Base-by-base conservation (phyloP, 352 stramenopile genomes). In the Phytophthora sansomeana region DNA sequence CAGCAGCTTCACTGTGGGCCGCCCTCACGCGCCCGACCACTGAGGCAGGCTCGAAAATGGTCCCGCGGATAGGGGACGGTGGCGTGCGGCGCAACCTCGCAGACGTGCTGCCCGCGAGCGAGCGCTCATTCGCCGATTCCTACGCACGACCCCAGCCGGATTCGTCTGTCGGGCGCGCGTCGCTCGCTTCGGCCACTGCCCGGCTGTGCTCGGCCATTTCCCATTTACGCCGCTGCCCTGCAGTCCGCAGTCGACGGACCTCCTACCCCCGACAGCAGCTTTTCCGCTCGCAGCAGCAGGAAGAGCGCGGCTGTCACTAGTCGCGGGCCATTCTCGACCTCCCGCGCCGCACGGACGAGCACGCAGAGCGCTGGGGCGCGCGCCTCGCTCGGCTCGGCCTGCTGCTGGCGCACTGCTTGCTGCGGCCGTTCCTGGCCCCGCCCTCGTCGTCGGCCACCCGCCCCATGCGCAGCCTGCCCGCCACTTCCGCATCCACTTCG, bases 321-420 rank as follows among this genome's bases (percentile, higher is more conserved):
- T 21, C 36, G 5, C 17, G 24, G 29, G 51, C 41, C 35, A 70
- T 28, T 26, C 69, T 77, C 46, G 51, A 55, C 30, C 17, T 41
- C 8, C 51, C 46, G 53, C 50, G 29, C 50, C 21, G 26, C 33
- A 48, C 64, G 29, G 33, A 58, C 39, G 49, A 60, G 57, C 48
- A 47, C 47, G 57, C 57, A 64, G 54, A 68, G 65, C 70, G 62
- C 43, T 81, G 74, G 74, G 66, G 69, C 42, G 65, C 62, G 58
- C 66, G 69, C 39, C 74, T 81, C 42, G 74, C 69, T 58, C 69
- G 69, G 36, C 58, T 81, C 36, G 67, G 68, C n/a, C 62, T 72
- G 39, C 48, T 74, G 58, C 58, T 78, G 32, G 65, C 69, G 35
- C 41, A 75, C 29, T 72, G 70, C 52, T 51, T 81, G 8, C 41